Evolutionary conservation across 805 yeast species (phyloP).

Genomic region (Priceomyces carsonii): DNA sequence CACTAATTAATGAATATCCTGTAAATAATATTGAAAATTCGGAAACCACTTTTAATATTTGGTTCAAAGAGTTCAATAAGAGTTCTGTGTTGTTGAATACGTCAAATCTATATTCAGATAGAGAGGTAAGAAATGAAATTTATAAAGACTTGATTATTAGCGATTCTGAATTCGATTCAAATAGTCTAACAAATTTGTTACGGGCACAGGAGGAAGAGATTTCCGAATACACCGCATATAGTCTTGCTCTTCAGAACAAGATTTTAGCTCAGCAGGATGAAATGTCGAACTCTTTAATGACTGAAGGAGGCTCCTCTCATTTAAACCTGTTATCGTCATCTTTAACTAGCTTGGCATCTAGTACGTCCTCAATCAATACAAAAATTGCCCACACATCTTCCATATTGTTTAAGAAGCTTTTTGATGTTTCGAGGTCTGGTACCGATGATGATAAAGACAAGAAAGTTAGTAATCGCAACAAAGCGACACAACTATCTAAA

Average conservation of each 20-base stretch:
- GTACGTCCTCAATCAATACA: conserved; percentile 28
- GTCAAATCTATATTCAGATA: conserved; percentile 18
- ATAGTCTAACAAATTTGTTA: conserved; percentile 15
- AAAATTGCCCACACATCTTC: conserved; percentile 30
- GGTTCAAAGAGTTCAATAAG: conserved; percentile 36
- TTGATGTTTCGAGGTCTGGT: conserved; percentile 14
- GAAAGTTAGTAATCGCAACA: conserved; percentile 10
- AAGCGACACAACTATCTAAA: conserved; percentile 11
- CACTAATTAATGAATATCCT: conserved; percentile 25
- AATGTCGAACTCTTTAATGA: conserved; percentile 18
- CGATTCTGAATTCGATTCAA: background rate
- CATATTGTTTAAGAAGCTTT: conserved; percentile 28
- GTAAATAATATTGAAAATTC: conserved; percentile 19
- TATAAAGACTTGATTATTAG: conserved; percentile 7
- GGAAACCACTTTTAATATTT: conserved; percentile 23
- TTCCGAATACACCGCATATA: conserved; percentile 24
- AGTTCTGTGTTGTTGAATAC: conserved; percentile 37
- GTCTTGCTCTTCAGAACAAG: conserved; percentile 21
- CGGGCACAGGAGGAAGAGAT: conserved; percentile 35
- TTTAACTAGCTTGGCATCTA: conserved; percentile 27
- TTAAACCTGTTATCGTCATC: conserved; percentile 37
- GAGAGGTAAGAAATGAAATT: conserved; percentile 6
- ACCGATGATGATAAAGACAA: conserved; percentile 8
- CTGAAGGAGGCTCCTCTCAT: conserved; percentile 16
- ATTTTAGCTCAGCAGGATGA: conserved; percentile 25